These are phyloP conservation scores for Monilinia laxa DNA, from an alignment of 2,329 filamentous ascomycete species.

Conservation along the genomic window DNA sequence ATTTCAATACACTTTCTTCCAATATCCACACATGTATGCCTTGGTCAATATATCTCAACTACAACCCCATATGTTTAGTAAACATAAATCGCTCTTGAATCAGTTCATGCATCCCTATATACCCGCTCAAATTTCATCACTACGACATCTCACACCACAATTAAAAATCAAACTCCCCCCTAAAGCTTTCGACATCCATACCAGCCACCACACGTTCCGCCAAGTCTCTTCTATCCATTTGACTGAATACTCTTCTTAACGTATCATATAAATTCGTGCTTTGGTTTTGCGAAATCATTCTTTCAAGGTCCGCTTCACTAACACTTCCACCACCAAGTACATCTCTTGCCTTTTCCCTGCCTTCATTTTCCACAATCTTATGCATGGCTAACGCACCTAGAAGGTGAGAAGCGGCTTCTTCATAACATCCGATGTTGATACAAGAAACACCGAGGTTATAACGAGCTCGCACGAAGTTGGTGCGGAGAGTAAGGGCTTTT, in stretches of 20 bases:
- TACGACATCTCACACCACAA: not conserved
- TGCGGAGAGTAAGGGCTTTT: constrained; percentile 81
- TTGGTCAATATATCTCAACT: not conserved
- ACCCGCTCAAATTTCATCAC: not conserved
- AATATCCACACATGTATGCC: not conserved
- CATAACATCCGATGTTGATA: constrained; percentile 95
- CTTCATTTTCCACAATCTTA: constrained; percentile 84
- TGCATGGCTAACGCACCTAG: constrained; percentile 94
- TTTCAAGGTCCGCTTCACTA: constrained; percentile 73
- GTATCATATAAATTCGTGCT: constrained; percentile 98
- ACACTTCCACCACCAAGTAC: constrained; percentile 64
- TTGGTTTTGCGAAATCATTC: constrained; percentile 91
- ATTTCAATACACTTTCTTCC: not conserved
- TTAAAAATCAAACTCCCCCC: constrained; percentile 85
- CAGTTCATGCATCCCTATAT: not conserved
- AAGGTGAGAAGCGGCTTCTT: constrained; percentile 89
- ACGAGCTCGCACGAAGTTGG: constrained; percentile 94
- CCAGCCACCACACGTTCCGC: constrained; percentile 83
- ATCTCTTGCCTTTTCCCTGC: constrained; percentile 78
- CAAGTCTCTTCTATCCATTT: constrained; percentile 88
- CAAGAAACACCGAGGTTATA: constrained; percentile 97
- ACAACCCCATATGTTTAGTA: not conserved
- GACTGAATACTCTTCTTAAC: constrained; percentile 86
- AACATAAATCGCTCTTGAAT: not conserved
- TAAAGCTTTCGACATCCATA: constrained; percentile 87